Evolutionary conservation across 2,329 filamentous ascomycete species (phyloP).

Genomic region (Clonostachys solani): DNA sequence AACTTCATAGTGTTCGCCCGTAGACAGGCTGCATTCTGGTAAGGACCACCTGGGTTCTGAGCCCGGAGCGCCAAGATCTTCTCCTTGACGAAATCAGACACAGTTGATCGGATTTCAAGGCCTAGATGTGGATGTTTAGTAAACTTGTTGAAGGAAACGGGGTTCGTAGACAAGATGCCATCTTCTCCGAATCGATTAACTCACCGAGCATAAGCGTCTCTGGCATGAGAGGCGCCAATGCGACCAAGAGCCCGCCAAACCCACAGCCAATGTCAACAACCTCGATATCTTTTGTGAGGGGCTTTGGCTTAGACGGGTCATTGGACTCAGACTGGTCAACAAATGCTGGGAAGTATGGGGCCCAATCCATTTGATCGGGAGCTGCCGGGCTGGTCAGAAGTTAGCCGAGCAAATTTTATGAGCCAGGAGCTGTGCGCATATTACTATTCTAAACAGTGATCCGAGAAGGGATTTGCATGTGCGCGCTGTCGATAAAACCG

Average conservation of each 20-base stretch:
- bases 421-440: conserved; percentile 17
- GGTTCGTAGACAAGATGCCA: too few species aligned
- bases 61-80: conserved; percentile 77
- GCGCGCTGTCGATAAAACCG: conserved; percentile 95
- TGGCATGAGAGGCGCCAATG: conserved; percentile 76
- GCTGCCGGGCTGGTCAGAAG: conserved; percentile 60
- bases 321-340: conserved; percentile 32
- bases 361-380: conserved; percentile 90
- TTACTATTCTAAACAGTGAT: conserved; percentile 86
- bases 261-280: conserved; percentile 97
- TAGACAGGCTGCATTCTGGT: conserved; percentile 85
- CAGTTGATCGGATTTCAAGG: conserved; percentile 87
- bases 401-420: not conserved
- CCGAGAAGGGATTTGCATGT: conserved; percentile 97
- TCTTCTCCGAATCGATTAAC: conserved; percentile 12
- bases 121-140: conserved; percentile 40
- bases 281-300: conserved; percentile 64
- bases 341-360: conserved; percentile 74
- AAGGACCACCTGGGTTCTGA: conserved; percentile 55
- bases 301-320: conserved; percentile 15
- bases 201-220: conserved; percentile 77
- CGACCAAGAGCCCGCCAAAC: conserved; percentile 87
- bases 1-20: conserved; percentile 99
- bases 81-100: conserved; percentile 86
- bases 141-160: too few species aligned